Evolutionary conservation across 345 rosid species (phyloP).

Genomic region (Citrus trifoliata): DNA sequence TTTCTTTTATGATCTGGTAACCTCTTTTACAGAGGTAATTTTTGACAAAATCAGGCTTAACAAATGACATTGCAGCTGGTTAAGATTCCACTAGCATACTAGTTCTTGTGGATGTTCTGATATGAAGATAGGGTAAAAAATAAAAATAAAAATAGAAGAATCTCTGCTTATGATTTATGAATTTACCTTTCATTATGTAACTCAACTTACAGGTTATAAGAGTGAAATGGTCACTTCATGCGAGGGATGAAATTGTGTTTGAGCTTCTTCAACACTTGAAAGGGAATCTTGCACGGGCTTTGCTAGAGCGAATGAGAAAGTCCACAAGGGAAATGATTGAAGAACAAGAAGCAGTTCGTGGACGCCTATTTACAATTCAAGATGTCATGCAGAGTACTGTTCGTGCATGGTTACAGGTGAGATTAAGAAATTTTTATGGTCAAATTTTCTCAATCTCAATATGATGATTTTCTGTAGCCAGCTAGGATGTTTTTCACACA

Average conservation of each 20-base stretch:
- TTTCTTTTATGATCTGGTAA: not conserved
- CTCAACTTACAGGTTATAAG: constrained; percentile 45
- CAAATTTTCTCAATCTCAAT: not conserved
- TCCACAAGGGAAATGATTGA: constrained; percentile 57
- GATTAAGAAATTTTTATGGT: not conserved
- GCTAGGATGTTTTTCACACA: not conserved
- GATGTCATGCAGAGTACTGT: constrained; percentile 69
- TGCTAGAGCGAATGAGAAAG: constrained; percentile 43
- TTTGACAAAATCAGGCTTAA: not conserved
- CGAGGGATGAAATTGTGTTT: constrained; percentile 61
- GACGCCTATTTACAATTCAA: constrained; percentile 58
- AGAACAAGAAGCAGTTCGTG: constrained; percentile 63
- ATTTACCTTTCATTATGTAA: not conserved
- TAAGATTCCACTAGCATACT: not conserved
- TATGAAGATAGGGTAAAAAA: not conserved
- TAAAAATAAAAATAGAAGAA: not conserved
- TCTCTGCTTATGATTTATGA: not conserved
- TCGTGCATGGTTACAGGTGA: constrained; percentile 61
- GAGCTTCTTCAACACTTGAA: constrained; percentile 60
- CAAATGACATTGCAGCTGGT: not conserved
- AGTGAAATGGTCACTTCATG: constrained; percentile 74
- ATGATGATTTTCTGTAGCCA: not conserved
- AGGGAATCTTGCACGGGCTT: constrained; percentile 37
- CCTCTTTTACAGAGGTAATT: not conserved
- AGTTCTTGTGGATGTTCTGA: not conserved